Evolutionary conservation across 352 stramenopile species (phyloP).

Genomic region (Pilasporangium apinafurcum): DNA sequence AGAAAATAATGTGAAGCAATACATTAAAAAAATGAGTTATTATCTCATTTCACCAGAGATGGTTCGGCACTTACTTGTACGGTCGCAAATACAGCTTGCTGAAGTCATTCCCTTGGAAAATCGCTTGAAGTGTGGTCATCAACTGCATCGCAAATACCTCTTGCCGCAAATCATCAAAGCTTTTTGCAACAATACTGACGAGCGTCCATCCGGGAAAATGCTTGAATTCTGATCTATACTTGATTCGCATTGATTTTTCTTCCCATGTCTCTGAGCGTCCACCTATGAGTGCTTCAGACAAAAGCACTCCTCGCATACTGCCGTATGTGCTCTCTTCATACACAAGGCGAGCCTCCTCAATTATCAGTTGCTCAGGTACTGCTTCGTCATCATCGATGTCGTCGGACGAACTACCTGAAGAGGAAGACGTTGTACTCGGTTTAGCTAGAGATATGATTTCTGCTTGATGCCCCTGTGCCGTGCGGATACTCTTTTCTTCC

Average conservation of each 20-base stretch:
- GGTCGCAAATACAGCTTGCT: conserved; percentile 21
- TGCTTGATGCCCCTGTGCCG: too few relatives aligned
- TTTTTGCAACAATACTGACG: conserved; percentile 33
- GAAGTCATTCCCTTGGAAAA: conserved; percentile 21
- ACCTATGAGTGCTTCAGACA: background rate
- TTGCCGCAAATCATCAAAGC: conserved; percentile 30
- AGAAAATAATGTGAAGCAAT: background rate
- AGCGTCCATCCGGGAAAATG: conserved; percentile 21
- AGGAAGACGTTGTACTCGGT: background rate
- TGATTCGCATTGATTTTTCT: conserved; percentile 10
- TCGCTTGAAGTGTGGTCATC: conserved; percentile 16
- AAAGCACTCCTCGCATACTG: conserved; percentile 8
- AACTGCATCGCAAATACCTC: conserved; percentile 32
- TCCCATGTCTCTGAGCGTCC: conserved; percentile 8
- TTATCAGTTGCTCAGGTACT: conserved; percentile 12
- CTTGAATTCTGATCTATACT: conserved; percentile 10
- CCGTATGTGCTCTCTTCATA: conserved; percentile 19
- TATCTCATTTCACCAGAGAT: background rate
- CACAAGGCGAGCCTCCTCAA: conserved; percentile 15
- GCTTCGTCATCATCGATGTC: conserved; percentile 7
- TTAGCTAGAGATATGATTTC: background rate
- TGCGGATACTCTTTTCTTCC: conserved; percentile 4
- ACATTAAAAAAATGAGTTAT: background rate
- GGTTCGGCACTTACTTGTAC: conserved; percentile 21
- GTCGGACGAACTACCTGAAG: background rate